phyloP scores from a whole-genome alignment of 805 yeast species.

The Candida insectalens region DNA sequence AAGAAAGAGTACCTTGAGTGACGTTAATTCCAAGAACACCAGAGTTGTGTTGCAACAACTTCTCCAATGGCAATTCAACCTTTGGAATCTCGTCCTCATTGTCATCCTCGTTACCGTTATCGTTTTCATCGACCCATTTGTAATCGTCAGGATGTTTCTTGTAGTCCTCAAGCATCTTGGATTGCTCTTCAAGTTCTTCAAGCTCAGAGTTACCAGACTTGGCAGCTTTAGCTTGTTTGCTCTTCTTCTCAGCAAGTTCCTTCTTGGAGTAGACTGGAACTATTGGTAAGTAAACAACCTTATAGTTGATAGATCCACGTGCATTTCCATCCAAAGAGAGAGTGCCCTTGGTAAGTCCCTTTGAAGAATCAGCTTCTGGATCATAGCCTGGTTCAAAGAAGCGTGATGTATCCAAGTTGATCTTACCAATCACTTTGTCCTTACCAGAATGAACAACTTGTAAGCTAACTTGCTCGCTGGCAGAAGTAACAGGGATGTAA shows the following conservation, averaged over 20 bases:
- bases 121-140: conserved; percentile 50
- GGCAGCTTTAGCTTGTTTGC: conserved; percentile 27
- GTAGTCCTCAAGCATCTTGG: conserved; percentile 38
- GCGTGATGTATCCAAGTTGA: conserved; percentile 26
- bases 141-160: conserved; percentile 50
- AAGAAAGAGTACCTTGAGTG: conserved; percentile 36
- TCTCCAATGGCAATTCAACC: conserved; percentile 38
- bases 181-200: conserved; percentile 36
- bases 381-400: conserved; percentile 6
- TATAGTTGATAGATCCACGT: conserved; percentile 41
- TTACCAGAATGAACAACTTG: conserved; percentile 53
- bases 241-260: conserved; percentile 40
- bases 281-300: conserved; percentile 57
- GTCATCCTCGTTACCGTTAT: conserved; percentile 23
- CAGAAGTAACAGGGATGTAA: conserved; percentile 52
- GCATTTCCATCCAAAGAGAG: conserved; percentile 8
- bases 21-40: conserved; percentile 55
- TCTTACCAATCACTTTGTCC: conserved; percentile 56
- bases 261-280: conserved; percentile 51
- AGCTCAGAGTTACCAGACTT: conserved; percentile 29
- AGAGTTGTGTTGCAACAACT: conserved; percentile 44
- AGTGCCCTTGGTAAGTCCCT: conserved; percentile 2
- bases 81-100: conserved; percentile 27
- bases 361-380: conserved; percentile 7
- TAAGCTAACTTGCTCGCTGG: conserved; percentile 47